Evolutionary conservation across 1,284 basidiomycete genomes (phyloP).

Genomic region (Trametes hirsuta): DNA sequence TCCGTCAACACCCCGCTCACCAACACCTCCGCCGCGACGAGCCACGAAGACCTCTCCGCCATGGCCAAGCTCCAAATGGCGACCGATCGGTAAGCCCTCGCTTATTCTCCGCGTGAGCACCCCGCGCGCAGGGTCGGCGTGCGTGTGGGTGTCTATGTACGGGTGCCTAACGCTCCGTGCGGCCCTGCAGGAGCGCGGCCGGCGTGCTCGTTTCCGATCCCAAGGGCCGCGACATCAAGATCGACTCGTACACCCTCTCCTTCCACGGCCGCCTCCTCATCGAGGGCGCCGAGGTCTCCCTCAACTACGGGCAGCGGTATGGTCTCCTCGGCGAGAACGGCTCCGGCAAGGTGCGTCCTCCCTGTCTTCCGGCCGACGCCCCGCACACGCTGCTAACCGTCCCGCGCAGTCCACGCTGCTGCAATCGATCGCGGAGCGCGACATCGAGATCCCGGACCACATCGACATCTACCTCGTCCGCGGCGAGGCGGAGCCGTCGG

Average conservation of each 20-base stretch:
- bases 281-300: constrained; percentile 83
- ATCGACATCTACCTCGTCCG: constrained; percentile 98
- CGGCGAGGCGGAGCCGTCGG: constrained; percentile 96
- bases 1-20: constrained; percentile 78
- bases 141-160: neutral
- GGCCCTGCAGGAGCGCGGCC: constrained; percentile 68
- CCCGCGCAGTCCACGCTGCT: constrained; percentile 44
- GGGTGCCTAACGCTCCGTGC: constrained; percentile 11
- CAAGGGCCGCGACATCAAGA: constrained; percentile 96
- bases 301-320: constrained; percentile 97
- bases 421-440: constrained; percentile 84
- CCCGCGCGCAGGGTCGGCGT: neutral
- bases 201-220: constrained; percentile 93
- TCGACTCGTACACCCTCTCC: constrained; percentile 93
- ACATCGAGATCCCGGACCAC: constrained; percentile 93
- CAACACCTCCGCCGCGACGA: constrained; percentile 72
- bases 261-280: constrained; percentile 97
- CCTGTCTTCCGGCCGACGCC: neutral
- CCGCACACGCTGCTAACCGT: neutral
- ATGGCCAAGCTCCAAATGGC: constrained; percentile 90
- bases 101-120: neutral
- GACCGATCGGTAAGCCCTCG: constrained; percentile 76
- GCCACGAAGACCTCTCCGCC: constrained; percentile 71
- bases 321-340: constrained; percentile 97
- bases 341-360: constrained; percentile 84